Conservation (phyloP, 2,329 filamentous ascomycete species). For the Colletotrichum tanaceti region DNA sequence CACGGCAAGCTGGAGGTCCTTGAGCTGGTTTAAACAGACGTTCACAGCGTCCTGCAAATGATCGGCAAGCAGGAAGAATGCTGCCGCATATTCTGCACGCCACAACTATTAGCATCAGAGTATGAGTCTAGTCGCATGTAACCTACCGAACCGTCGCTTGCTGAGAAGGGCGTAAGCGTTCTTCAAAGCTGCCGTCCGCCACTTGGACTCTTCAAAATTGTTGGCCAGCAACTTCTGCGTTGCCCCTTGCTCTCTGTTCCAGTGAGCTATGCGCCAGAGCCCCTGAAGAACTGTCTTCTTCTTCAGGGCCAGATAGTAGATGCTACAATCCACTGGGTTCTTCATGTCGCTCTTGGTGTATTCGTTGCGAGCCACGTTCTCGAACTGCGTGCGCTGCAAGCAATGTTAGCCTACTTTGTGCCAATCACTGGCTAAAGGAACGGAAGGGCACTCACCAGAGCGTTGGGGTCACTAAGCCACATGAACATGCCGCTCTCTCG, state of each 20-base stretch:
- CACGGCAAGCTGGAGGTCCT: constrained; percentile 90
- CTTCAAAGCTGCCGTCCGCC: constrained; percentile 90
- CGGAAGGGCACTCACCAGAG: constrained; percentile 70
- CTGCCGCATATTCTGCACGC: constrained; percentile 85
- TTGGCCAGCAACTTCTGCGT: constrained; percentile 87
- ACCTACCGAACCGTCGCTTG: constrained; percentile 83
- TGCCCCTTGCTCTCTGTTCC: constrained; percentile 85
- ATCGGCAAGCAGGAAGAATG: constrained; percentile 93
- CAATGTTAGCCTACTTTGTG: background rate
- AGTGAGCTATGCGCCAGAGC: constrained; percentile 92
- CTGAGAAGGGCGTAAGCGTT: constrained; percentile 97
- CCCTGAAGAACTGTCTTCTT: constrained; percentile 93
- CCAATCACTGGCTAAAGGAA: background rate
- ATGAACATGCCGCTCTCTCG: constrained; percentile 91
- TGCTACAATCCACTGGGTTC: constrained; percentile 88
- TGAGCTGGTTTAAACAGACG: constrained; percentile 86
- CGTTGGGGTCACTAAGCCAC: constrained; percentile 84
- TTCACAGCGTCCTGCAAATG: constrained; percentile 86
- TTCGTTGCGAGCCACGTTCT: constrained; percentile 90
- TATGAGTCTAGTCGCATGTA: background rate
- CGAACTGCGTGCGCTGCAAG: constrained; percentile 78
- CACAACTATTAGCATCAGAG: constrained; percentile 55
- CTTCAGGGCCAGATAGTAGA: constrained; percentile 89
- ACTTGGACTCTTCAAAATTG: constrained; percentile 87
- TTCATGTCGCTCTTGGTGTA: constrained; percentile 90